phyloP scores from a whole-genome alignment of 2,329 filamentous ascomycete species.

The Dryadomyces quercivorus region DNA sequence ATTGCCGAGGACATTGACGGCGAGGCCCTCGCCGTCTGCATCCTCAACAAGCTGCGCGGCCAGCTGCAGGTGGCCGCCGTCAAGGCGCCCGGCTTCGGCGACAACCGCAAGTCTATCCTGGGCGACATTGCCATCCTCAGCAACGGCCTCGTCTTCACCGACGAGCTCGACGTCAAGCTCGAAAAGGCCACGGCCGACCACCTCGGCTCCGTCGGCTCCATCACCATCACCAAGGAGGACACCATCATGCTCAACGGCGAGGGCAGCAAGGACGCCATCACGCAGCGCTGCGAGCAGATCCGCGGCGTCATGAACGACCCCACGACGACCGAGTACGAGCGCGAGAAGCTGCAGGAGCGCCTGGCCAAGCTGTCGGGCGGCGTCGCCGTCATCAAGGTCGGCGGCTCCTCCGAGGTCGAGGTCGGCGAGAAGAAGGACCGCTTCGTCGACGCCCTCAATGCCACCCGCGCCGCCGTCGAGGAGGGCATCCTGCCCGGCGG shows the following conservation, averaged over 20 bases:
- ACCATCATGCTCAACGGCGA: slow-evolving; percentile 97
- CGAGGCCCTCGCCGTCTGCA: slow-evolving; percentile 96
- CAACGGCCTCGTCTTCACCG: slow-evolving; percentile 94
- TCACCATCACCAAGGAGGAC: slow-evolving; percentile 99
- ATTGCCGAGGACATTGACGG: slow-evolving; percentile 99
- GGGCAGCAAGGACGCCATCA: slow-evolving; percentile 83
- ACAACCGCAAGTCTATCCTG: slow-evolving; percentile 99
- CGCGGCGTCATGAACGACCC: slow-evolving; percentile 92
- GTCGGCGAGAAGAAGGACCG: slow-evolving; percentile 99
- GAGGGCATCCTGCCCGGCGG: slow-evolving; percentile 98
- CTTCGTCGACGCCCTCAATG: slow-evolving; percentile 96
- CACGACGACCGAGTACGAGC: slow-evolving; percentile 96
- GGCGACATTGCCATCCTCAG: slow-evolving; percentile 92
- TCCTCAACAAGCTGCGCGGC: slow-evolving; percentile 99
- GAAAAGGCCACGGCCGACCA: slow-evolving; percentile 95
- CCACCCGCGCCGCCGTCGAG: slow-evolving; percentile 94
- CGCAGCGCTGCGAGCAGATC: slow-evolving; percentile 98
- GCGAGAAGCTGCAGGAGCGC: slow-evolving; percentile 99
- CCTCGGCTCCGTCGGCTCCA: slow-evolving; percentile 93
- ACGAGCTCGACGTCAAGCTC: slow-evolving; percentile 97
- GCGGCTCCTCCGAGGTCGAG: slow-evolving; percentile 94
- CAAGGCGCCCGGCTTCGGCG: slow-evolving; percentile 97
- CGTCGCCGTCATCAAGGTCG: slow-evolving; percentile 99
- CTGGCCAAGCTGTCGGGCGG: slow-evolving; percentile 97
- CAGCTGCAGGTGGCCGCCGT: slow-evolving; percentile 97